Conservation (phyloP, 768 basidiomycete genomes). For the Termitomyces sp. region DNA sequence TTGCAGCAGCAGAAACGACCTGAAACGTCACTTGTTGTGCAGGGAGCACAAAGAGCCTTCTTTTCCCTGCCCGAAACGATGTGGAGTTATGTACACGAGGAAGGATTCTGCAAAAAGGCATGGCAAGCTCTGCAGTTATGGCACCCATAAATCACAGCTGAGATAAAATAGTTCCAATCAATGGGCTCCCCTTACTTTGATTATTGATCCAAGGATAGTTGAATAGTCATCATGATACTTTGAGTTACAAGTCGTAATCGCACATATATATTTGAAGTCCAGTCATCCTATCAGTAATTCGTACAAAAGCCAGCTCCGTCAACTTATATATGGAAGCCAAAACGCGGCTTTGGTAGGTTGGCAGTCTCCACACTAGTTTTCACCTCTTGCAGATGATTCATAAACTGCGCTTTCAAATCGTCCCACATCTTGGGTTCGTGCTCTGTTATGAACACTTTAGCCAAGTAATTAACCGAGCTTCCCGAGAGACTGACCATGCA, state of each 20-base stretch:
- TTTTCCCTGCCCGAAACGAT: constrained; percentile 8
- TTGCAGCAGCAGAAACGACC: constrained; percentile 4
- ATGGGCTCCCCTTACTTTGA: background rate
- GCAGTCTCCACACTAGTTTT: constrained; percentile 41
- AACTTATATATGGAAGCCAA: background rate
- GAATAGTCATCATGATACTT: background rate
- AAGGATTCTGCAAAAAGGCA: constrained; percentile 14
- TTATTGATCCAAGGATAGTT: background rate
- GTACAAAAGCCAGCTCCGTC: background rate
- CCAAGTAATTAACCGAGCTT: background rate
- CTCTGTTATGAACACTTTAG: background rate
- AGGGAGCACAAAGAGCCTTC: constrained; percentile 6
- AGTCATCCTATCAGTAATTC: background rate
- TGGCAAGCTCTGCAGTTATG: background rate
- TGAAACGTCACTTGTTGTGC: constrained; percentile 8
- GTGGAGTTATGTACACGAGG: constrained; percentile 10
- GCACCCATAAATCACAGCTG: background rate
- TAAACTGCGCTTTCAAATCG: constrained; percentile 48
- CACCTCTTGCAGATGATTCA: constrained; percentile 51
- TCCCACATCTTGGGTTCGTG: constrained; percentile 57
- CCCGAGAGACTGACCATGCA: constrained; percentile 39
- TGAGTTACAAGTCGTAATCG: background rate
- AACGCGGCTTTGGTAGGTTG: constrained; percentile 21
- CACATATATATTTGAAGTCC: background rate
- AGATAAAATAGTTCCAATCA: background rate